Conservation (phyloP, 2,329 filamentous ascomycete genomes). For the Fusarium sp. region DNA sequence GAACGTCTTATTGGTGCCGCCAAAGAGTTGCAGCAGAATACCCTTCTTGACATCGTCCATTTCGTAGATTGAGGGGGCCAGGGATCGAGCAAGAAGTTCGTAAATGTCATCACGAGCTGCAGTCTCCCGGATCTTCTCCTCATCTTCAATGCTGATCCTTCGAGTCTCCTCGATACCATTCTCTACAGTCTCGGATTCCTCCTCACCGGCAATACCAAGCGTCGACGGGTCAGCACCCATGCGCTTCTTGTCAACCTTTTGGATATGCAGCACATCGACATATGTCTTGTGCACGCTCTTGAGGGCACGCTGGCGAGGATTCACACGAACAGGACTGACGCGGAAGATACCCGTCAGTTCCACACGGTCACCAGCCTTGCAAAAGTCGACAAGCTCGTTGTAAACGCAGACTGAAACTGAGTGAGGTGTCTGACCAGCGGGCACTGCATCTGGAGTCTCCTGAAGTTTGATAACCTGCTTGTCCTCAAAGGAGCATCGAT, state of each 20-base stretch:
- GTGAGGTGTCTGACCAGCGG: slow-evolving; percentile 96
- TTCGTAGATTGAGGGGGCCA: slow-evolving; percentile 96
- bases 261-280: slow-evolving; percentile 93
- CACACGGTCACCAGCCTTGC: slow-evolving; percentile 96
- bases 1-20: slow-evolving; percentile 98
- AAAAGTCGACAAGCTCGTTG: slow-evolving; percentile 96
- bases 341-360: slow-evolving; percentile 98
- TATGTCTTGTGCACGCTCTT: slow-evolving; percentile 99
- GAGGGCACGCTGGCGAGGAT: slow-evolving; percentile 90
- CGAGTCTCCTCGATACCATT: slow-evolving; percentile 86
- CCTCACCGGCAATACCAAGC: slow-evolving; percentile 84
- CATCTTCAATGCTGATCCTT: slow-evolving; percentile 87
- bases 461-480: slow-evolving; percentile 99
- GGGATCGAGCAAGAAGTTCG: slow-evolving; percentile 88
- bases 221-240: slow-evolving; percentile 93
- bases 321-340: slow-evolving; percentile 92
- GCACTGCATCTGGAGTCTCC: slow-evolving; percentile 95
- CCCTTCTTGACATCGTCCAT: slow-evolving; percentile 99
- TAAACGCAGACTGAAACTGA: slow-evolving; percentile 97
- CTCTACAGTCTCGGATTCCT: slow-evolving; percentile 74
- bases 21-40: slow-evolving; percentile 95
- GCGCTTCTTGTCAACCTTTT: slow-evolving; percentile 96
- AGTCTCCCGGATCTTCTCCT: slow-evolving; percentile 87
- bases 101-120: slow-evolving; percentile 89
- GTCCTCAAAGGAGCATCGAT: slow-evolving; percentile 93